Conservation (phyloP, 2,329 filamentous ascomycete genomes). For the Thielaviopsis populi region DNA sequence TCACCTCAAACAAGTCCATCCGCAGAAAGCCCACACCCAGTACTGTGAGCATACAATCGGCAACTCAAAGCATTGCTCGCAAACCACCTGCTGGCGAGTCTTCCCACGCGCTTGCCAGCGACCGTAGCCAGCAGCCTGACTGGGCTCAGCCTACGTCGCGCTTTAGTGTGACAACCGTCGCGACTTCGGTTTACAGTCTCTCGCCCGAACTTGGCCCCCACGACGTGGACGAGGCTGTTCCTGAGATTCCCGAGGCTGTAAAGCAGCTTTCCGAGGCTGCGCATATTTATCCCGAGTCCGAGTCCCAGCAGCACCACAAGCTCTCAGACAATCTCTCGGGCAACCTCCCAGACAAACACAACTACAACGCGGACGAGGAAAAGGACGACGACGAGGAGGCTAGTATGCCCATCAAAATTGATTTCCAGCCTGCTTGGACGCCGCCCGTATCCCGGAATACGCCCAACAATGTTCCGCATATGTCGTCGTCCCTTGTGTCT, state of each 20-base stretch:
- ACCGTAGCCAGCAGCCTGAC: constrained; percentile 18
- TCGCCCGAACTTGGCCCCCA: constrained; percentile 28
- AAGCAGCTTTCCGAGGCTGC: constrained; percentile 19
- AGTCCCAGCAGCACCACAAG: neutral
- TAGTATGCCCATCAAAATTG: constrained; percentile 11
- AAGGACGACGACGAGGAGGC: too few relatives aligned
- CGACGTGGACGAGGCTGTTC: constrained; percentile 26
- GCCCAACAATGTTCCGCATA: neutral
- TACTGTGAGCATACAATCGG: constrained; percentile 16
- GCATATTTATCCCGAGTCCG: neutral
- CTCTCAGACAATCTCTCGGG: neutral
- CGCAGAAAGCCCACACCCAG: constrained; percentile 32
- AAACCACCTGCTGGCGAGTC: neutral
- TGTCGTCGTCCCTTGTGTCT: neutral
- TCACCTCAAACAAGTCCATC: constrained; percentile 25
- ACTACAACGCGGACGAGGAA: neutral
- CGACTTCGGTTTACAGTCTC: constrained; percentile 34
- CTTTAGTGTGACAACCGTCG: constrained; percentile 50
- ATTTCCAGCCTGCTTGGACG: constrained; percentile 8
- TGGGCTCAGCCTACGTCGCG: constrained; percentile 42
- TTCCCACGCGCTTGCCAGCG: constrained; percentile 16
- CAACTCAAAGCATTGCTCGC: neutral
- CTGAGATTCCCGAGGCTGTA: constrained; percentile 22
- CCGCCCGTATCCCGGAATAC: constrained; percentile 8
- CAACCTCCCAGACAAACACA: neutral